Evolutionary conservation across 768 basidiomycete genomes (phyloP), one percentile per base, ranked within the genome.

Genomic region (Pleurotus sapidus): DNA sequence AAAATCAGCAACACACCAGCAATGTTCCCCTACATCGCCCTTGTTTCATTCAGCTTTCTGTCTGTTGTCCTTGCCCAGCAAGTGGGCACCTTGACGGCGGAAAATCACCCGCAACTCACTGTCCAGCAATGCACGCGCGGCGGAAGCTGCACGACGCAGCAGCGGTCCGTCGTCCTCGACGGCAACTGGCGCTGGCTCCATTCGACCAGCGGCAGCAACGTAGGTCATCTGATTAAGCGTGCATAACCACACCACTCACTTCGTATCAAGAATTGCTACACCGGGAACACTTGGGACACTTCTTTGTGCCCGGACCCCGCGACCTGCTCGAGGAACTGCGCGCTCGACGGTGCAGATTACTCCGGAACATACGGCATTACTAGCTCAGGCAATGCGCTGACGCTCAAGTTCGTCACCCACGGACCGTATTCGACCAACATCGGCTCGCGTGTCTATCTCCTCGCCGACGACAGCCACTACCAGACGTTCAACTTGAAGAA

Each of bases 161-260:
- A 57, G 18, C 11, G 49, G 2, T 57, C 59, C 8, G 66, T 75
- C 59, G 70, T 70, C 14, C 68, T 75, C 61, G 74, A 74, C 62
- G 46, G 71, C 45, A 74, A 74, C 67, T 75, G 74, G 74, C 72
- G 74, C 42, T 74, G 72, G 72, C 58, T 72, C 12, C 68, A 71
- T 59, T 59, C 49, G 54, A 63, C 60, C 45, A 37, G 46, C 46
- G 66, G 72, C 39, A 60, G 70, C 68, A 61, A 59, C 37, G 49
- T 50, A 48, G 18, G 46, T 25, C 14, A 5, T 18, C 24, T 48
- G 7, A 12, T 25, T 20, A 0, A 34, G 8, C 11, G 8, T 34
- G 11, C 30, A 34, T 11, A 34, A 20, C 23, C 24, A 9, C 15
- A 11, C 14, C 24, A 18, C 37, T 15, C 9, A 48, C 27, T 18